Conservation (phyloP, 768 basidiomycete species). For the Pulveroboletus sp. region DNA sequence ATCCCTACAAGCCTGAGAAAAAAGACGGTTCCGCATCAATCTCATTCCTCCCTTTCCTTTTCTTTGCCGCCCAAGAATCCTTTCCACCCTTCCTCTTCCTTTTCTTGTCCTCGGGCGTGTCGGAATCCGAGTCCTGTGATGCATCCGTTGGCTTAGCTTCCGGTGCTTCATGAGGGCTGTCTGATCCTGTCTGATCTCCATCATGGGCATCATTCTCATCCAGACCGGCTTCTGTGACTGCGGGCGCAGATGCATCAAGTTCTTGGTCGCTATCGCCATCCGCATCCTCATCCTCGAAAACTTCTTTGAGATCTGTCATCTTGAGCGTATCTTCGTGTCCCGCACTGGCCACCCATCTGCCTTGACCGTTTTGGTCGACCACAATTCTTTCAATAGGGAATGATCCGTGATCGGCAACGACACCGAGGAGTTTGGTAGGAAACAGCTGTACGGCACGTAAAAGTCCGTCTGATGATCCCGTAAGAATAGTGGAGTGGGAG, state of each 20-base stretch:
- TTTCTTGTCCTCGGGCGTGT: slow-evolving; percentile 40
- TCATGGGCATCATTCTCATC: slow-evolving; percentile 10
- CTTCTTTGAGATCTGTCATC: slow-evolving; percentile 77
- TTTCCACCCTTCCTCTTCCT: slow-evolving; percentile 55
- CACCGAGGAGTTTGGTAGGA: slow-evolving; percentile 85
- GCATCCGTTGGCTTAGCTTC: slow-evolving; percentile 23
- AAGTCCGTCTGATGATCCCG: slow-evolving; percentile 90
- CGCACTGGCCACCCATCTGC: slow-evolving; percentile 88
- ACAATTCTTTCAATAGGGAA: slow-evolving; percentile 88
- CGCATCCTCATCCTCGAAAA: slow-evolving; percentile 47
- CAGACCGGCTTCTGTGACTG: slow-evolving; percentile 21
- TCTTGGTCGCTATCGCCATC: slow-evolving; percentile 26
- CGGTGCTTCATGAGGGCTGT: neutral
- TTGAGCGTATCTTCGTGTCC: slow-evolving; percentile 86
- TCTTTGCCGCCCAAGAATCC: slow-evolving; percentile 45
- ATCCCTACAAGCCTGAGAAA: slow-evolving; percentile 55
- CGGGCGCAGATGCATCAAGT: slow-evolving; percentile 18
- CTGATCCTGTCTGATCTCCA: slow-evolving; percentile 11
- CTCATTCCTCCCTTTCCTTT: slow-evolving; percentile 58
- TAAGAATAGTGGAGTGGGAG: slow-evolving; percentile 69
- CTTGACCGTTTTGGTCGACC: slow-evolving; percentile 51
- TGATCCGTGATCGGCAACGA: slow-evolving; percentile 87
- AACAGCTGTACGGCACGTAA: slow-evolving; percentile 83
- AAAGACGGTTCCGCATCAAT: slow-evolving; percentile 58
- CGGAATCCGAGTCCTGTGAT: slow-evolving; percentile 25